Conservation (phyloP, 1,284 basidiomycete genomes). For the Pseudozyma sp. region DNA sequence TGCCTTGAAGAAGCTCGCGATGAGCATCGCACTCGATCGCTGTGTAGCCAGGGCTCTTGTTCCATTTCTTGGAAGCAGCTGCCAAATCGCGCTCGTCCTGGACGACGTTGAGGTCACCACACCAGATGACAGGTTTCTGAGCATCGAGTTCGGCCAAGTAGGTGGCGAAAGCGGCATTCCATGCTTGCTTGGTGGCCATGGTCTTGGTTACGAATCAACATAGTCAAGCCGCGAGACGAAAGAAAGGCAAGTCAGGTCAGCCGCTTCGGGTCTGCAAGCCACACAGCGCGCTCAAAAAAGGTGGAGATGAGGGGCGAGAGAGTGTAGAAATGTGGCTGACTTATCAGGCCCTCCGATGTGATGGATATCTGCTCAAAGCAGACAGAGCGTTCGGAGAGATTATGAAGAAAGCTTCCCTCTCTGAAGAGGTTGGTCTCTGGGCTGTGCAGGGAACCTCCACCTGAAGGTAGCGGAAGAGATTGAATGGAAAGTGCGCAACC, state of each 20-base stretch:
- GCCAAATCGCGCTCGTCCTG: constrained; percentile 70
- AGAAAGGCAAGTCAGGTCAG: background rate
- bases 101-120: constrained; percentile 88
- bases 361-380: background rate
- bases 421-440: constrained; percentile 12
- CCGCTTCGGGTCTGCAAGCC: background rate
- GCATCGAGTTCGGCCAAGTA: constrained; percentile 80
- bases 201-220: constrained; percentile 9
- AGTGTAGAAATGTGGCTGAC: constrained; percentile 29
- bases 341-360: constrained; percentile 40
- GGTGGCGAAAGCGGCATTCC: constrained; percentile 70
- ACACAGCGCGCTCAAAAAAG: no score
- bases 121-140: constrained; percentile 86
- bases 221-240: background rate
- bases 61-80: constrained; percentile 70
- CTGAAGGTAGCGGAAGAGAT: constrained; percentile 36
- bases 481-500: constrained; percentile 12
- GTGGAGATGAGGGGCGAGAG: background rate
- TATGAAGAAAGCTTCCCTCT: constrained; percentile 27
- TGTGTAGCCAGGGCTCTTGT: constrained; percentile 69
- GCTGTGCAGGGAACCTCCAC: constrained; percentile 25
- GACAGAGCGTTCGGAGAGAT: constrained; percentile 19
- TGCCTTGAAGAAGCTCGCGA: constrained; percentile 63
- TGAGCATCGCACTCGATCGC: constrained; percentile 74
- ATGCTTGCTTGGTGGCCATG: constrained; percentile 55